Evolutionary conservation across 495 filamentous ascomycete genomes (phyloP), one percentile per base, ranked within the genome.

Genomic region (Sordaria brevicollis): DNA sequence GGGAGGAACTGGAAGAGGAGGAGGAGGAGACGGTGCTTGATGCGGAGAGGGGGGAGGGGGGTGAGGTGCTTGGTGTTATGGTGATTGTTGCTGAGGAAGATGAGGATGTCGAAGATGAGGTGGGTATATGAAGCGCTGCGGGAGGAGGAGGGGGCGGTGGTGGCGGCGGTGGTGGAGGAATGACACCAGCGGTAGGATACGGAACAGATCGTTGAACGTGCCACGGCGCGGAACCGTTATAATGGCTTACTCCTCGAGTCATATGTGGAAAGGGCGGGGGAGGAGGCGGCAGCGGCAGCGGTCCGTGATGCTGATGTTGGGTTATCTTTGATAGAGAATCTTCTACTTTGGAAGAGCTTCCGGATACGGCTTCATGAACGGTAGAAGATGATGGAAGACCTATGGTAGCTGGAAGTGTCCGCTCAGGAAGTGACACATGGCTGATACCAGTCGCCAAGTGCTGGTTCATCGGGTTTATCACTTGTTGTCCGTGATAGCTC

Each of bases 121-220:
- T 54, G 73, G 74, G 25, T 75, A 67, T 10, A 67, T 72, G 19
- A 67, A 37, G 29, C 71, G 73, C 10, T 74, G 73, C 17, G 81
- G 72, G 49, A 76, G 49, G 21, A 72, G 79, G 17, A 71, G 70
- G 66, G 76, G 72, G 69, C 76, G 76, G 77, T 75, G 76, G 49
- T 72, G 67, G 21, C 68, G 65, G 77, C 76, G 77, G 62, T 65
- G 73, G 41, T 75, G 70, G 31, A 77, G 35, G 7, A 62, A 62
- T 62, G 5, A 4, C 33, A 15, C 25, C 49, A 29, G 13, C 25
- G 2, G 49, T 1, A 13, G 2, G 1, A 1, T 62, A 62, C 17
- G 49, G 5, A 7, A 0, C 4, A 1, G 25, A 62, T 31, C 25
- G 7, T 13, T 31, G 25, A 13, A 31, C 49, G 13, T 34, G 70